Evolutionary conservation across 768 basidiomycete genomes (phyloP), one percentile per base, ranked within the genome.

Genomic region (Favolaschia claudopus): DNA sequence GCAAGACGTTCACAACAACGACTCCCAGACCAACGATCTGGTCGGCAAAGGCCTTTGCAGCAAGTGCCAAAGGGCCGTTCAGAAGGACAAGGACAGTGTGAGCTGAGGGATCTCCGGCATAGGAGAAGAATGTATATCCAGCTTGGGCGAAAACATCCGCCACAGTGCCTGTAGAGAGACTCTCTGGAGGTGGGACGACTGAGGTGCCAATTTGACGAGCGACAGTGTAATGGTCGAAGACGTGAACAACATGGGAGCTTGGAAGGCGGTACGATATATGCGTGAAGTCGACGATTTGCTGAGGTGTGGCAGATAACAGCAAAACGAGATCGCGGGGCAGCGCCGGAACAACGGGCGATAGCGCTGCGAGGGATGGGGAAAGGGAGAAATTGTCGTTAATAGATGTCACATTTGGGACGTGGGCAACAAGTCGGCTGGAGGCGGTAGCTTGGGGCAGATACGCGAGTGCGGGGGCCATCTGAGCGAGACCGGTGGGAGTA

Each of bases 181-280:
- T 74, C 0, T 71, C 59, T 5, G 73, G 62, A 15, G 80, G 66
- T 2, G 81, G 79, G 25, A 73, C 66, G 33, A 86, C 74, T 31
- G 79, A 68, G 51, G 87, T 83, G 3, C 91, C 86, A 31, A 85
- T 76, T 75, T 99, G 95, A 24, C 96, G 88, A 31, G 88, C 80
- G 29, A 87, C 81, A 60, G 86, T 85, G 69, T 92, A 82, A 66
- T 96, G 92, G 73, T 99, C 95, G 69, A 99, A 95, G 37, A 98
- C 77, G 72, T 98, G 95, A 53, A 95, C 82, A 55, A 92, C 87
- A 73, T 96, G 93, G 37, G 77, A 82, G 19, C 76, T 71, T 15
- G 81, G 80, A 46, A 91, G 74, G 57, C 79, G 81, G 78, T 95
- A 95, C n/a, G 93, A 81, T 44, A 93, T 80, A 25, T 84, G 68